These are phyloP conservation scores for Rhynchosporium secalis DNA, from an alignment of 2,329 filamentous ascomycete genomes.

Conservation along the genomic window DNA sequence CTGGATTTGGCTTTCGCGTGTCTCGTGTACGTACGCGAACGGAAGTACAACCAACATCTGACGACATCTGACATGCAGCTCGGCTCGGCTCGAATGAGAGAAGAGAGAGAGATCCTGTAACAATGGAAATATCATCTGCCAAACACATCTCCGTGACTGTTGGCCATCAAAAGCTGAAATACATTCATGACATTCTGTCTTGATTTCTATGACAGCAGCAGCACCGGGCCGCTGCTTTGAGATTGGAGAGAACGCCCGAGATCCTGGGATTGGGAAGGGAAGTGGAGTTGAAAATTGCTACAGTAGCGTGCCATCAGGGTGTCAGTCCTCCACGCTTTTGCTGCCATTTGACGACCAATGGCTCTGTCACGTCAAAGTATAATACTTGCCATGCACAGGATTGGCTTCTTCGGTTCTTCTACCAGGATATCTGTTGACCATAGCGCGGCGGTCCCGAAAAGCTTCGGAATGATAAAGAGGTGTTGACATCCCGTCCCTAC, in stretches of 20 bases:
- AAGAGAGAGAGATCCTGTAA: no score
- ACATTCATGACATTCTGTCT: not conserved
- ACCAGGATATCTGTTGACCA: not conserved
- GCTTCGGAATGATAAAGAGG: slow-evolving; percentile 13
- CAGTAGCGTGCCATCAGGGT: slow-evolving; percentile 28
- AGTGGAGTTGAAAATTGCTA: not conserved
- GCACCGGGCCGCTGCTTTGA: not conserved
- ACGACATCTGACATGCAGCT: slow-evolving; percentile 1
- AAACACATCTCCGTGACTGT: not conserved
- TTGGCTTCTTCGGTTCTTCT: slow-evolving; percentile 13
- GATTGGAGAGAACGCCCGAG: not conserved
- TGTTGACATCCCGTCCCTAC: not conserved
- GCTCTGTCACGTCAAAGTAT: not conserved
- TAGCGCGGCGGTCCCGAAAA: slow-evolving; percentile 1
- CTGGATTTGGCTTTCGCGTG: not conserved
- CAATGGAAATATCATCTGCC: not conserved
- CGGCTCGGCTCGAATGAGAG: no score
- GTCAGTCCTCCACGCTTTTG: not conserved
- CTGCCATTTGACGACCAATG: not conserved
- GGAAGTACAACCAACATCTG: no score
- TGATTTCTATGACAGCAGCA: not conserved
- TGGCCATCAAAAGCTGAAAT: not conserved
- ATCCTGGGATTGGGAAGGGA: slow-evolving; percentile 1
- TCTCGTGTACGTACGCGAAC: not conserved
- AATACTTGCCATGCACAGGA: not conserved